Evolutionary conservation across 2,329 filamentous ascomycete genomes (phyloP).

Genomic region (Fusarium foetens): DNA sequence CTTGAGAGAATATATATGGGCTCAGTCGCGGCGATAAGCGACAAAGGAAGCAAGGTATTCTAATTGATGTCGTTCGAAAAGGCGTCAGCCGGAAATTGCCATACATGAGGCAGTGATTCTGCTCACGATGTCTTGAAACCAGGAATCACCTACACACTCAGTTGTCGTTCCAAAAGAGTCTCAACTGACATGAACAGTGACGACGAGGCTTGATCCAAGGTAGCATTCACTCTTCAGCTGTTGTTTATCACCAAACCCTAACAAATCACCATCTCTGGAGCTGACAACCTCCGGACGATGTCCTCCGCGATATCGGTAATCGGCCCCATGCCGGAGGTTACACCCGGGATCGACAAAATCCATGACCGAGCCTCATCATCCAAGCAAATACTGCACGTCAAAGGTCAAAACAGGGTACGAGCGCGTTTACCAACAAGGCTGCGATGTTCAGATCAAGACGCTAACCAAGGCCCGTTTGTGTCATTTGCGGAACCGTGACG

Average conservation of each 20-base stretch:
- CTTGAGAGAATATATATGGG: not conserved
- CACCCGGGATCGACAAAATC: slow-evolving; percentile 28
- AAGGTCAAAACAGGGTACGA: slow-evolving; percentile 12
- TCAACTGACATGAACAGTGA: not conserved
- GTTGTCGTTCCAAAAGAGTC: not conserved
- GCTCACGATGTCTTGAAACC: not conserved
- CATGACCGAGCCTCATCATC: slow-evolving; percentile 23
- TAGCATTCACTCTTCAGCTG: not conserved
- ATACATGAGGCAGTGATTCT: not conserved
- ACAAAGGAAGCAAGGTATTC: not conserved
- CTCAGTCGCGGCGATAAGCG: too few relatives aligned
- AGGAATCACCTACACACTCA: not conserved
- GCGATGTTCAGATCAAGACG: not conserved
- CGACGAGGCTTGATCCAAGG: not conserved
- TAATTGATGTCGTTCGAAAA: not conserved
- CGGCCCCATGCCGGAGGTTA: slow-evolving; percentile 32
- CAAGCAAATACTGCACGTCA: not conserved
- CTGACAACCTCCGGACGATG: slow-evolving; percentile 11
- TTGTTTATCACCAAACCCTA: not conserved
- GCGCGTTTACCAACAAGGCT: not conserved
- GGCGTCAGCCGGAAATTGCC: rapidly evolving
- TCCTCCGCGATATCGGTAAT: slow-evolving; percentile 12
- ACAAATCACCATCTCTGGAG: not conserved
- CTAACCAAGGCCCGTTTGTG: not conserved
- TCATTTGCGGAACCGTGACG: slow-evolving; percentile 29